Percentiles rank a stretch among this genome's conserved stretches.
phyloP scores from a whole-genome alignment of 306 rosid genomes.

The Prunus salicina region DNA sequence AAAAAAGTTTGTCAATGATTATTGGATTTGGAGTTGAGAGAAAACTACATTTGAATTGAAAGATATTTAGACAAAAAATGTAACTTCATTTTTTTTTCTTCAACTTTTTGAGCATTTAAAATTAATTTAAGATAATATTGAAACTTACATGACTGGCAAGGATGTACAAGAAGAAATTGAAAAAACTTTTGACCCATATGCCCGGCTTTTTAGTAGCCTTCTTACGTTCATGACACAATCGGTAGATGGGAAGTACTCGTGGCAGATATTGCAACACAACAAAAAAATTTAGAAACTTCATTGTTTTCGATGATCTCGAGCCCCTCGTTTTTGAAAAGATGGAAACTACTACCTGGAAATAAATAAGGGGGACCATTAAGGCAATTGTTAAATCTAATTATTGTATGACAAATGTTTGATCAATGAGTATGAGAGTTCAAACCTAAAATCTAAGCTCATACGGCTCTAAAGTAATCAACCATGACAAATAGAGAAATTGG shows the following conservation, averaged over 20 bases:
- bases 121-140: background rate
- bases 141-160: slow-evolving; percentile 1
- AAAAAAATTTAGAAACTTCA: background rate
- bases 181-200: background rate
- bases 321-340: background rate
- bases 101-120: no score
- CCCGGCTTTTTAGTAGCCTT: background rate
- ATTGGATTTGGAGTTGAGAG: background rate
- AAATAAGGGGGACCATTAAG: background rate
- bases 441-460: no score
- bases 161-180: background rate
- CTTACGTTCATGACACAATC: background rate
- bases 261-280: slow-evolving; percentile 3
- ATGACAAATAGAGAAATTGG: no score
- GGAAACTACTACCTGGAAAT: background rate
- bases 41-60: no score
- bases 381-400: no score
- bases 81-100: no score
- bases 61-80: no score
- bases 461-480: no score
- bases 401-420: no score
- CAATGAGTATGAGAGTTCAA: no score
- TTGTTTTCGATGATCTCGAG: background rate
- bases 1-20: no score
- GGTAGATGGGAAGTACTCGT: background rate